Conservation (phyloP, 139 green algal genomes). For the Chlamydomonas sphaeroides region DNA sequence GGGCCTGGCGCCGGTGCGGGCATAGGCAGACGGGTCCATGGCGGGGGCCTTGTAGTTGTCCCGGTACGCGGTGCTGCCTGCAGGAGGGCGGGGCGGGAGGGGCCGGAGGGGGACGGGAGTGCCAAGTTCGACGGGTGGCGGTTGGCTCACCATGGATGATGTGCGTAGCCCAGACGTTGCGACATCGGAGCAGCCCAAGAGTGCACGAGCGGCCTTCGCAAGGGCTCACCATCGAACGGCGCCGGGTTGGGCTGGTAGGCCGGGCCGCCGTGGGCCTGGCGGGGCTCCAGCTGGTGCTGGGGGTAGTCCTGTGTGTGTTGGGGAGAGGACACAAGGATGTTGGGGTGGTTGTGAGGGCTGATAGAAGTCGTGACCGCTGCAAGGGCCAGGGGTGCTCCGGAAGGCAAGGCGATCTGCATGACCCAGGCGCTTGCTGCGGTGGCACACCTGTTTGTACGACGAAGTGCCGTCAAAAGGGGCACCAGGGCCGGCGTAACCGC, state of each 20-base stretch:
- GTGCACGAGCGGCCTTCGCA: neutral
- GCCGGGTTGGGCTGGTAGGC: neutral
- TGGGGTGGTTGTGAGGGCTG: neutral
- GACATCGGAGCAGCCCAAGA: neutral
- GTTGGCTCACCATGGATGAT: neutral
- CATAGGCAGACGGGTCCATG: neutral
- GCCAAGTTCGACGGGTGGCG: neutral
- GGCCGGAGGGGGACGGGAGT: neutral
- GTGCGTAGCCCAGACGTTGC: neutral
- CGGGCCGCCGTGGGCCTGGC: neutral
- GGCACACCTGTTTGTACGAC: constrained; percentile 31
- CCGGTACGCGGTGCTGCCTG: neutral
- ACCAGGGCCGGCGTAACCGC: neutral
- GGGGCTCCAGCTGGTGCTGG: constrained; percentile 39
- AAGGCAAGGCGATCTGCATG: too few species aligned
- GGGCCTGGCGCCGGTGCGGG: neutral
- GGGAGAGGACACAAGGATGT: neutral
- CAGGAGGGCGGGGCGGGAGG: neutral
- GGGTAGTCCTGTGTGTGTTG: constrained; percentile 39
- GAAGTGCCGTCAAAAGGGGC: constrained; percentile 61
- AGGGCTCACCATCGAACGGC: constrained; percentile 15
- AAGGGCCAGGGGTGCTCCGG: too few species aligned
- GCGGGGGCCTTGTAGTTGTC: neutral
- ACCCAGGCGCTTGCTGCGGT: neutral
- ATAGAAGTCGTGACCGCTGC: neutral